These are phyloP conservation scores for Komagataella pseudopastoris DNA, from an alignment of 805 yeast species.

Conservation along the genomic window DNA sequence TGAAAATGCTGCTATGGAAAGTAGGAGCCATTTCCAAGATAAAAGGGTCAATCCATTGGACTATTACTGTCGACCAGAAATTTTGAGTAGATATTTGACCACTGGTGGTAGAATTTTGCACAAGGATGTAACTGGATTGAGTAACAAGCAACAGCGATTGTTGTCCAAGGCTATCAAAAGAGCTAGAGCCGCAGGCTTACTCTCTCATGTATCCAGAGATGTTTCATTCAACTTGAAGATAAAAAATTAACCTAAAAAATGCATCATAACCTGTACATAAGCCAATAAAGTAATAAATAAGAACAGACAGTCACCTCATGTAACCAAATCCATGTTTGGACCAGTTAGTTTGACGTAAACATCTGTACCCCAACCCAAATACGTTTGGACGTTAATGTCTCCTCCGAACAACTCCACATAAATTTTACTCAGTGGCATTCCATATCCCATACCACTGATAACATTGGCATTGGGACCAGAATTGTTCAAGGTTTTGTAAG, in stretches of 20 bases:
- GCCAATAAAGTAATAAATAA: neutral
- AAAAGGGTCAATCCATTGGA: constrained; percentile 52
- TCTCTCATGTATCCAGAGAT: constrained; percentile 64
- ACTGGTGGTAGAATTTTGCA: constrained; percentile 69
- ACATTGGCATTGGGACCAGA: constrained; percentile 43
- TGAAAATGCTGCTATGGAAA: constrained; percentile 8
- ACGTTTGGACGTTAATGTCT: constrained; percentile 49
- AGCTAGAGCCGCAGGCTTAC: constrained; percentile 66
- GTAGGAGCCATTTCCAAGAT: constrained; percentile 11
- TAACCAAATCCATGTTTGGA: constrained; percentile 6
- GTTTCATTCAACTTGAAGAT: constrained; percentile 16
- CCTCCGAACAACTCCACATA: constrained; percentile 69
- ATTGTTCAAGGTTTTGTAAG: constrained; percentile 46
- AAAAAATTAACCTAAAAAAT: constrained; percentile 18
- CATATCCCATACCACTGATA: constrained; percentile 95
- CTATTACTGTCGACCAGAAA: constrained; percentile 59
- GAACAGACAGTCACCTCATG: constrained; percentile 1
- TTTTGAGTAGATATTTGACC: constrained; percentile 51
- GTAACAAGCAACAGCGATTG: constrained; percentile 51
- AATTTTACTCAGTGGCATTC: constrained; percentile 72
- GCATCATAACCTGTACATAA: neutral
- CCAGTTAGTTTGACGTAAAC: constrained; percentile 43
- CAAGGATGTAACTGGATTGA: constrained; percentile 57
- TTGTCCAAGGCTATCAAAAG: constrained; percentile 69
- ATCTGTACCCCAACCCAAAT: constrained; percentile 71